Conservation (phyloP, 2,329 filamentous ascomycete genomes). For the Cladosporium sphaerospermum region DNA sequence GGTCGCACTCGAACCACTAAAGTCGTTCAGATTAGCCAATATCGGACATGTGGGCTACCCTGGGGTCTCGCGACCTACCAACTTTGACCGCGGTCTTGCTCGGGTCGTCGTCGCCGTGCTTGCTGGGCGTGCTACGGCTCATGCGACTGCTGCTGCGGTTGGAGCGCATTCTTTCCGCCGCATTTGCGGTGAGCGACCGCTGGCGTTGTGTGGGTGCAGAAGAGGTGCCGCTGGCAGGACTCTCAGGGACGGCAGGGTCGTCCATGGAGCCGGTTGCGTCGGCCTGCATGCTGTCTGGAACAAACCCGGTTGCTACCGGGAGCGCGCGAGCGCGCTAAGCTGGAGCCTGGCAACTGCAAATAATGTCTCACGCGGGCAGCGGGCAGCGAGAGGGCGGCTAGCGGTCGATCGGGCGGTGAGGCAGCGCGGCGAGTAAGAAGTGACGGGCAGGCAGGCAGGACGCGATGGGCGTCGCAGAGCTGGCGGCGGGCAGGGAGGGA, state of each 20-base stretch:
- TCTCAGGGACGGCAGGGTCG: background rate
- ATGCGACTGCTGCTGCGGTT: slow-evolving; percentile 67
- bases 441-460: background rate
- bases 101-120: slow-evolving; percentile 76
- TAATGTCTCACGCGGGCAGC: background rate
- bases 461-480: background rate
- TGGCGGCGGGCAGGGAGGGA: background rate
- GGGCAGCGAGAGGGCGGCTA: background rate
- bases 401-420: background rate
- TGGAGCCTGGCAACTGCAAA: slow-evolving; percentile 5
- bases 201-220: background rate
- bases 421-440: background rate
- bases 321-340: slow-evolving; percentile 6
- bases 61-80: slow-evolving; percentile 48
- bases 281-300: slow-evolving; percentile 6
- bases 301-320: background rate
- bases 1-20: slow-evolving; percentile 89
- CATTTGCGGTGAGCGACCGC: slow-evolving; percentile 5
- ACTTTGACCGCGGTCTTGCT: slow-evolving; percentile 87
- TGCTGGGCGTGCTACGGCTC: slow-evolving; percentile 64
- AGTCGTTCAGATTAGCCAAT: slow-evolving; percentile 16
- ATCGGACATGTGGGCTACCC: background rate
- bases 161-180: slow-evolving; percentile 13
- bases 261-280: slow-evolving; percentile 7
- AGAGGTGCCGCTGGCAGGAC: background rate